A percentile compares a stretch with the other conserved stretches of the same genome.
Conservation (phyloP, 202 grass and related monocot species). For the Hordeum pubiflorum region DNA sequence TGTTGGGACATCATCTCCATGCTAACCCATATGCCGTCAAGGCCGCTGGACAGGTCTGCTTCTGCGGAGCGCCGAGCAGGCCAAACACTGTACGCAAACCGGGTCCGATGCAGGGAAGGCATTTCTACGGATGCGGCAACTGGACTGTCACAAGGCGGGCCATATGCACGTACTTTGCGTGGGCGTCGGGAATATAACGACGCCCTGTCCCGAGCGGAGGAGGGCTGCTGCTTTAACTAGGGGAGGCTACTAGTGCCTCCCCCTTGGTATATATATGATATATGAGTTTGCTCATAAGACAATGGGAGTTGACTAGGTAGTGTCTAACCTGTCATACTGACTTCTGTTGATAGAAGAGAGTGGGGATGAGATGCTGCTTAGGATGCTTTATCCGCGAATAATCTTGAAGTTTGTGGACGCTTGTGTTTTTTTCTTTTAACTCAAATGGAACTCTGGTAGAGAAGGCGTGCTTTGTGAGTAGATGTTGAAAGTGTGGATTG, state of each 20-base stretch:
- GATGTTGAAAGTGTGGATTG: constrained; percentile 17
- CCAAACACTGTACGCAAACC: constrained; percentile 59
- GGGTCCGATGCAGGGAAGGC: constrained; percentile 65
- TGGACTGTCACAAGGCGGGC: constrained; percentile 68
- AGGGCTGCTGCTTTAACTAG: constrained; percentile 33
- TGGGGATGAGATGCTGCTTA: constrained; percentile 86
- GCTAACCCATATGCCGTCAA: constrained; percentile 31
- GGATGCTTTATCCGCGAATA: constrained; percentile 62
- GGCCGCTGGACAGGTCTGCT: constrained; percentile 38
- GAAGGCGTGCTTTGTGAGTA: neutral
- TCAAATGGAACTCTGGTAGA: constrained; percentile 44
- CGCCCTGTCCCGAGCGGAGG: neutral
- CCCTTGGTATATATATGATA: constrained; percentile 45
- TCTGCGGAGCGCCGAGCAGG: constrained; percentile 67
- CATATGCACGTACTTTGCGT: constrained; percentile 68
- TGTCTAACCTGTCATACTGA: constrained; percentile 63
- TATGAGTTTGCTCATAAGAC: constrained; percentile 43
- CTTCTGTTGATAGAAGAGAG: constrained; percentile 82
- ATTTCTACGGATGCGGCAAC: constrained; percentile 89
- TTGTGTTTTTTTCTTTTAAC: constrained; percentile 47
- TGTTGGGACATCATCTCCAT: constrained; percentile 28
- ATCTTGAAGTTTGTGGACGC: constrained; percentile 50
- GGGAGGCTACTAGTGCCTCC: constrained; percentile 32
- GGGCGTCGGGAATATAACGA: constrained; percentile 39
- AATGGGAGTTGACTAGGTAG: constrained; percentile 50